These are phyloP conservation scores for Claviceps arundinis DNA, from an alignment of 2,329 filamentous ascomycete genomes.

Conservation along the genomic window DNA sequence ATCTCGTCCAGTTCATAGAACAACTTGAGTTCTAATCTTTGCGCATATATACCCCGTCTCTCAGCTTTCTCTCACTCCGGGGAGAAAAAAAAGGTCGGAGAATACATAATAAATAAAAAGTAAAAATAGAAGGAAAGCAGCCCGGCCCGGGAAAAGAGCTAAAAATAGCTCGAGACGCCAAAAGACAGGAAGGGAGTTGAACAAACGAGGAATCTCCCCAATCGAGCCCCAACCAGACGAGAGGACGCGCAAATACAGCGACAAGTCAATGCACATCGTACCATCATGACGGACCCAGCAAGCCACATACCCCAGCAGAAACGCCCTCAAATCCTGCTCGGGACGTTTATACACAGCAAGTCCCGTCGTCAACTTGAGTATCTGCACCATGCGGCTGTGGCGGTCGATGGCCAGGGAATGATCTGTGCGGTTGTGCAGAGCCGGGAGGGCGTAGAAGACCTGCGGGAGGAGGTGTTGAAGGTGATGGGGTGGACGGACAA, in stretches of 20 bases:
- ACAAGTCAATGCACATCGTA: background rate
- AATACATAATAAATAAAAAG: too few relatives aligned
- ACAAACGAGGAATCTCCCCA: too few relatives aligned
- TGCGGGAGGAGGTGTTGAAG: constrained; percentile 21
- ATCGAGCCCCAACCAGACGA: background rate
- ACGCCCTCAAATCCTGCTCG: constrained; percentile 35
- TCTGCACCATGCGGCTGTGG: constrained; percentile 35
- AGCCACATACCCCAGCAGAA: constrained; percentile 7
- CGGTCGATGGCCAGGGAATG: constrained; percentile 33
- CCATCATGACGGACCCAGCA: constrained; percentile 2
- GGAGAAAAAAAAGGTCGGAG: too few relatives aligned
- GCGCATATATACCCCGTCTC: too few relatives aligned
- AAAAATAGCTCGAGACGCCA: too few relatives aligned
- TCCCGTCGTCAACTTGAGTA: constrained; percentile 35
- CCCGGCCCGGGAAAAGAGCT: too few relatives aligned
- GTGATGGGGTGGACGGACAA: constrained; percentile 30
- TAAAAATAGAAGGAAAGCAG: too few relatives aligned
- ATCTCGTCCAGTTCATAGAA: too few relatives aligned
- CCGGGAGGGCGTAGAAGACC: constrained; percentile 17
- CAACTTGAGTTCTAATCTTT: too few relatives aligned
- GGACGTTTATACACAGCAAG: constrained; percentile 42
- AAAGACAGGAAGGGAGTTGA: too few relatives aligned
- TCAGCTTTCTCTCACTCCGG: too few relatives aligned
- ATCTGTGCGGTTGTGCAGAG: constrained; percentile 35
- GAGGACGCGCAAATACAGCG: background rate